Evolutionary conservation across 306 rosid genomes (phyloP).

Genomic region (Quillaja saponaria): DNA sequence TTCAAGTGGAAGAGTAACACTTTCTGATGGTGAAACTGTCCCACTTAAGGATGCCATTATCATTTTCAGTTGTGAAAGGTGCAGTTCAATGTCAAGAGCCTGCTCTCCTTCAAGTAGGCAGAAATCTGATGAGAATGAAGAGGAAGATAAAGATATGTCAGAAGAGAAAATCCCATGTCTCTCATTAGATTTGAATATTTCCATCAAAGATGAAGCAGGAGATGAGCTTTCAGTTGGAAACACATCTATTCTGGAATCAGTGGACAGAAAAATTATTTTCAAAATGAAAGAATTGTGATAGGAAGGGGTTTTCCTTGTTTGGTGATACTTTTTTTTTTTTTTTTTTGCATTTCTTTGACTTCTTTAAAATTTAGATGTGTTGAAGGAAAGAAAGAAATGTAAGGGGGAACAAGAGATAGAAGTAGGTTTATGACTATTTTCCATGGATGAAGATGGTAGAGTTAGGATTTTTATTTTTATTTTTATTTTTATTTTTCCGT

Average conservation of each 20-base stretch:
- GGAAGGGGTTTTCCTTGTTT: conserved; percentile 22
- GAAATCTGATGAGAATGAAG: conserved; percentile 27
- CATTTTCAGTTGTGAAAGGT: conserved; percentile 58
- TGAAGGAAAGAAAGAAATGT: conserved; percentile 21
- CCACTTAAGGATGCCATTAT: conserved; percentile 77
- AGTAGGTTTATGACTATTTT: conserved; percentile 17
- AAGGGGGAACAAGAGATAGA: conserved; percentile 6
- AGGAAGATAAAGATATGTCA: conserved; percentile 34
- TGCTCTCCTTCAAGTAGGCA: conserved; percentile 29
- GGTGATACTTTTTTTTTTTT: conserved; percentile 25
- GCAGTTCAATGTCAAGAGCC: conserved; percentile 28
- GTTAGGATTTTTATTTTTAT: no score
- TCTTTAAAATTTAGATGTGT: conserved; percentile 25
- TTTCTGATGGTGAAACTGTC: conserved; percentile 53
- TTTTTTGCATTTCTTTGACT: neutral
- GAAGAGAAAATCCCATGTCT: conserved; percentile 30
- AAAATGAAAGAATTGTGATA: conserved; percentile 32
- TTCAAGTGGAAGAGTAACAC: conserved; percentile 51
- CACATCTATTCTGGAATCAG: conserved; percentile 51
- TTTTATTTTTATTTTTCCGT: no score
- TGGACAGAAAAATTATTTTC: conserved; percentile 58
- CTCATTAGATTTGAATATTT: conserved; percentile 69
- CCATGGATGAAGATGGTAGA: conserved; percentile 17
- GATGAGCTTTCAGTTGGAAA: conserved; percentile 20
- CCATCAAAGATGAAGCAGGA: conserved; percentile 45